Conservation (phyloP, 2,329 filamentous ascomycete species). For the Dactylellina leptospora region DNA sequence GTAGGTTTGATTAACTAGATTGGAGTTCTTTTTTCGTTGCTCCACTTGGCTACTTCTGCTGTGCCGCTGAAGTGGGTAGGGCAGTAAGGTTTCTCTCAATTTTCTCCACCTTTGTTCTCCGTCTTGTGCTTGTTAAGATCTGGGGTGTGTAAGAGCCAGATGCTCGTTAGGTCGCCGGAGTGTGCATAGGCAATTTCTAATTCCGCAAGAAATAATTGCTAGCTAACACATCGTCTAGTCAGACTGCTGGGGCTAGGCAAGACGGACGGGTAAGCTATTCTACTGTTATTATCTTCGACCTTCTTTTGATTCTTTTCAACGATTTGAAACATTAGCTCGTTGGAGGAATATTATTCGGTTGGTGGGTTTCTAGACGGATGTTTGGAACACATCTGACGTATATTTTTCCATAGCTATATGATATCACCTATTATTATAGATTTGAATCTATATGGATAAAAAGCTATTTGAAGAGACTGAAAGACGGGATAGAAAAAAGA, state of each 20-base stretch:
- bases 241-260: no score
- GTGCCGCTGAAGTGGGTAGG: conserved; percentile 7
- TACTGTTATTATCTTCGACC: no score
- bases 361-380: neutral
- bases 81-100: neutral
- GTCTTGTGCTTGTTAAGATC: neutral
- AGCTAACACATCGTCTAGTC: conserved; percentile 34
- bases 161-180: no score
- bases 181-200: no score
- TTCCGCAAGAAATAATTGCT: conserved; percentile 24
- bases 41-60: conserved; percentile 9
- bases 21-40: neutral
- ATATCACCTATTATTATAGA: neutral
- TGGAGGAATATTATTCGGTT: conserved; percentile 27
- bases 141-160: no score
- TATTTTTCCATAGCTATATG: conserved; percentile 2
- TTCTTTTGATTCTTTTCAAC: conserved; percentile 6
- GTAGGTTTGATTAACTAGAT: no score
- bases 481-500: neutral
- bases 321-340: conserved; percentile 43
- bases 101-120: conserved; percentile 44
- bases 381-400: conserved; percentile 2
- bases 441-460: neutral
- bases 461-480: neutral
- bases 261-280: no score